Conservation (phyloP, 2,329 filamentous ascomycete genomes). For the Calonectria fujianensis region DNA sequence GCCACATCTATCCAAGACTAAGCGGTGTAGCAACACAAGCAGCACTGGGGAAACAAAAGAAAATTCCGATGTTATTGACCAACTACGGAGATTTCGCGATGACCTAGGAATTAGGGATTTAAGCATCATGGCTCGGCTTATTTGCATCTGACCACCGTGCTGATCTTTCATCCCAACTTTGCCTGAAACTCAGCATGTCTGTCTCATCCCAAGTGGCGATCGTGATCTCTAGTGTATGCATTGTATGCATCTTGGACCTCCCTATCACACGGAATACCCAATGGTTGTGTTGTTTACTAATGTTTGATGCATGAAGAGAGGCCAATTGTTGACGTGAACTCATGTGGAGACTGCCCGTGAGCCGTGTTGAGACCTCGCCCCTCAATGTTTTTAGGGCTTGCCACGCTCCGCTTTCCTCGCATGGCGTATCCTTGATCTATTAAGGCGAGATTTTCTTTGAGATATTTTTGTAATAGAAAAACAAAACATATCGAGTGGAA, state of each 20-base stretch:
- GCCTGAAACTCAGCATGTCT: not conserved
- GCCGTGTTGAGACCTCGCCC: not conserved
- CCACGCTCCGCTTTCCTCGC: not conserved
- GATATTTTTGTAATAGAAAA: not conserved
- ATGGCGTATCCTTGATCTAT: not conserved
- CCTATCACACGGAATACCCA: not conserved
- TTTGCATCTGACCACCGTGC: not conserved
- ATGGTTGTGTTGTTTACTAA: not conserved
- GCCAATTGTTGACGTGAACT: not conserved
- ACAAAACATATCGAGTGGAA: not conserved
- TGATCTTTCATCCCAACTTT: not conserved
- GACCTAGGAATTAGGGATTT: not conserved
- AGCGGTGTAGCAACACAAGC: not conserved
- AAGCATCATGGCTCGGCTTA: not conserved
- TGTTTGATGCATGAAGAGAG: not conserved
- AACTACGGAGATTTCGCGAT: not conserved
- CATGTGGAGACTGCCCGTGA: not conserved
- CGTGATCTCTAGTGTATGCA: not conserved
- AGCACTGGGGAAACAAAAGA: too few species aligned
- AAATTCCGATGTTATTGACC: not conserved
- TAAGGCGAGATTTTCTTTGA: too few species aligned
- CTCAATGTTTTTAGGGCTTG: not conserved
- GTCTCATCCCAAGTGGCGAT: not conserved
- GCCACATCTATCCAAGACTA: slow-evolving; percentile 7
- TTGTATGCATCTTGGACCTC: not conserved